Evolutionary conservation across 2,329 filamentous ascomycete genomes (phyloP), one percentile per base, ranked within the genome.

Genomic region (Apiospora arundinis): DNA sequence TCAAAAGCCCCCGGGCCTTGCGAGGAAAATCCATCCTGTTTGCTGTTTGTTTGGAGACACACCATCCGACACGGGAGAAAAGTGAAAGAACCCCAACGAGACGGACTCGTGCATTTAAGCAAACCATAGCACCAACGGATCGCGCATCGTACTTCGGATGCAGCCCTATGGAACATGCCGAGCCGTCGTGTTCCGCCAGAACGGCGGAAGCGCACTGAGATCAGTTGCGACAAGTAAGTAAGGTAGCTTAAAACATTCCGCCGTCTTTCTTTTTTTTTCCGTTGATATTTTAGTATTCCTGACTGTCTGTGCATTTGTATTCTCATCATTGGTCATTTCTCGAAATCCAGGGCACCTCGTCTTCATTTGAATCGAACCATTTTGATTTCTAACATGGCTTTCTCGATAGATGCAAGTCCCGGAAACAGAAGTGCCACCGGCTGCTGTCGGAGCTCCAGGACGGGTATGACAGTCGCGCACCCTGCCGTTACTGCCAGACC

Each of bases 401-500:
- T 18, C 2, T 5, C 45, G 16, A 18, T n/a, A 73, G 83, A 72
- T 85, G 83, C 80, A 85, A 85, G 77, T 81, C 80, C 71, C 78
- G 83, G 65, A 85, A 85, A 75, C 83, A 85, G 72, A 85, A 85
- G 75, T 85, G 83, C 76, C 77, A 81, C 70, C 80, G 81, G 42
- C 78, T 80, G 70, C 76, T 80, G 67, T 67, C 68, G 49, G 16
- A 68, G 18, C 69, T 21, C 32, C 56, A 12, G 9, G 49, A 68
- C 14, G 71, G 68, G 18, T 45, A 67, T n/a, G 42, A 66, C 6
- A 81, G 80, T 32, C 78, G 82, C 63, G 78, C 80, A 4, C 74
- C 81, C 32, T 85, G 83, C 72, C 80, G 80, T 49, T 84, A 85
- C 77, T 85, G 83, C 76, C 70, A 80, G 52, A 74, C 79, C 18